Evolutionary conservation across 306 rosid genomes (phyloP).

Genomic region (Quillaja saponaria): DNA sequence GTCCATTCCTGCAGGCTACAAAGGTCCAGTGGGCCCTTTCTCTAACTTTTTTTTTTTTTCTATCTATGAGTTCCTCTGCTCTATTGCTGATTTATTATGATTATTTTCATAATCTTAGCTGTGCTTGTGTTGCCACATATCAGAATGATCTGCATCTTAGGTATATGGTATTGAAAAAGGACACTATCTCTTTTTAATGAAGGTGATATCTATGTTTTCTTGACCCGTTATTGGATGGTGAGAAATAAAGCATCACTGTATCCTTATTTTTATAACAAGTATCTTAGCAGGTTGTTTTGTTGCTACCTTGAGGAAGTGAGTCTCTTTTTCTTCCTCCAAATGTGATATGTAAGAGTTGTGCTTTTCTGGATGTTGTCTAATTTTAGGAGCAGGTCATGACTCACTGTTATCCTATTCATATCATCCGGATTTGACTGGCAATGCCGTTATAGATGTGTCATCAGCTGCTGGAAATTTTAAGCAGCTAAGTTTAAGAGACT

Average conservation of each 20-base stretch:
- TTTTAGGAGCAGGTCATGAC: conserved; percentile 20
- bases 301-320: background rate
- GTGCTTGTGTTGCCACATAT: no score
- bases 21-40: background rate
- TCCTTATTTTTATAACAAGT: no score
- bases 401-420: conserved; percentile 21
- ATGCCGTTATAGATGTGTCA: conserved; percentile 38
- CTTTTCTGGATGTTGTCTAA: background rate
- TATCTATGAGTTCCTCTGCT: background rate
- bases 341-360: background rate
- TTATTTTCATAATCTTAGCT: no score
- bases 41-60: background rate
- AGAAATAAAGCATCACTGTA: no score
- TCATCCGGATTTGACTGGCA: conserved; percentile 28
- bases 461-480: conserved; percentile 46
- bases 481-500: conserved; percentile 39
- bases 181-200: no score
- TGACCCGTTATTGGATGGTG: no score
- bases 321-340: background rate
- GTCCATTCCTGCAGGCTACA: no score
- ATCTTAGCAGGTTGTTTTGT: no score
- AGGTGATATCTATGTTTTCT: no score
- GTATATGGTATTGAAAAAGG: no score
- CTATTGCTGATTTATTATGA: background rate
- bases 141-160: no score